These are phyloP conservation scores for Populus hybrid DNA, from an alignment of 441 rosid genomes.

Conservation along the genomic window DNA sequence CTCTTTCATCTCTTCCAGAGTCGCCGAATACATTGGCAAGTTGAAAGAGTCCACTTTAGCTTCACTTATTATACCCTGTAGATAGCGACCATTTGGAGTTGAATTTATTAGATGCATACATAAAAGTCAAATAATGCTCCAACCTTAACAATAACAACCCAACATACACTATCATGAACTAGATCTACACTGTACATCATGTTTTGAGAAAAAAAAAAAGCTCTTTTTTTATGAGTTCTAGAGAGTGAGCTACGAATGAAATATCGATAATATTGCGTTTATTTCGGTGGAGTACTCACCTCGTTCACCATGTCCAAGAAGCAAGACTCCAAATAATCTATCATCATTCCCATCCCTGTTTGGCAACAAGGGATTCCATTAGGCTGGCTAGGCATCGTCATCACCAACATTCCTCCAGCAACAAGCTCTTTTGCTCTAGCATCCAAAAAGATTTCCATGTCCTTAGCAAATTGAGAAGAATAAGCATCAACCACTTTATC, in stretches of 20 bases:
- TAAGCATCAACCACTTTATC: slow-evolving; percentile 15
- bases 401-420: slow-evolving; percentile 28
- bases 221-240: background rate
- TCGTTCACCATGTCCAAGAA: slow-evolving; percentile 11
- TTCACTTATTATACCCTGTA: slow-evolving; percentile 30
- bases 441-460: slow-evolving; percentile 9
- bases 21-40: slow-evolving; percentile 25
- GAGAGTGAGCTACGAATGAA: no score
- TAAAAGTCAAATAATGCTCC: no score
- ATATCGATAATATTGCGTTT: no score
- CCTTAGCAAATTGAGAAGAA: slow-evolving; percentile 18
- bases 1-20: slow-evolving; percentile 23
- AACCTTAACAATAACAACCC: no score
- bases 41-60: slow-evolving; percentile 33
- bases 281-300: slow-evolving; percentile 9
- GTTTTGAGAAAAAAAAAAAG: background rate
- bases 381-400: slow-evolving; percentile 11
- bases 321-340: slow-evolving; percentile 6
- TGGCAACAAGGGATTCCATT: slow-evolving; percentile 10
- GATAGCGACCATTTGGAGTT: background rate
- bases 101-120: background rate
- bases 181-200: no score
- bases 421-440: slow-evolving; percentile 27
- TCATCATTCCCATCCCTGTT: slow-evolving; percentile 6
- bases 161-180: no score